phyloP scores from a whole-genome alignment of 768 basidiomycete genomes.

The Fomitopsis serialis region DNA sequence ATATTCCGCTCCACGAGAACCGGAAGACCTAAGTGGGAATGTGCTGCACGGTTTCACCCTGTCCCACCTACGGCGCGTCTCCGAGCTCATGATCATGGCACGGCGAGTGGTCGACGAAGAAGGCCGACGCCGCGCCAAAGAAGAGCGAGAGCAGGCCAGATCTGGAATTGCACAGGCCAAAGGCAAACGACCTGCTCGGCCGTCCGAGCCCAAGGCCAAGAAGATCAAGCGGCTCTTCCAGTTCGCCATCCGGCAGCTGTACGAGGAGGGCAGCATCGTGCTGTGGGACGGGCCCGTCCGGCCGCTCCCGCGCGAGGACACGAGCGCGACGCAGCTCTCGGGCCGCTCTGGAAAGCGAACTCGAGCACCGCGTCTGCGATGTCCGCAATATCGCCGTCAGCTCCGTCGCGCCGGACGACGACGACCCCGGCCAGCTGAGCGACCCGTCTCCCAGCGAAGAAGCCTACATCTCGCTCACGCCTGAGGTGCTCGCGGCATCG shows the following conservation, averaged over 20 bases:
- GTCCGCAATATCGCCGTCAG: constrained; percentile 13
- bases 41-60: constrained; percentile 53
- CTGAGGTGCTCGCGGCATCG: constrained; percentile 42
- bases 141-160: constrained; percentile 39
- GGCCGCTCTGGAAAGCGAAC: constrained; percentile 44
- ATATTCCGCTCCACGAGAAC: too few species aligned
- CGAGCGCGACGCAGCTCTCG: constrained; percentile 7
- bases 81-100: constrained; percentile 63
- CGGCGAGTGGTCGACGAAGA: constrained; percentile 61
- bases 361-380: constrained; percentile 8
- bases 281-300: constrained; percentile 64
- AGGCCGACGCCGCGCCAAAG: constrained; percentile 44
- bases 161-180: constrained; percentile 11
- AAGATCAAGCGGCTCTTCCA: constrained; percentile 65
- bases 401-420: constrained; percentile 16
- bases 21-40: too few species aligned
- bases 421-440: constrained; percentile 46
- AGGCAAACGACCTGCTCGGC: neutral
- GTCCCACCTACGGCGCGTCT: constrained; percentile 72
- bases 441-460: constrained; percentile 60
- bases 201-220: neutral
- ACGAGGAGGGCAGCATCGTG: constrained; percentile 69
- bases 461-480: constrained; percentile 58
- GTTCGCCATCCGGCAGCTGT: constrained; percentile 57
- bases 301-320: constrained; percentile 19